Evolutionary conservation across 495 filamentous ascomycete genomes (phyloP), one percentile per base, ranked within the genome.

Genomic region (Lasiosphaeria ovina): DNA sequence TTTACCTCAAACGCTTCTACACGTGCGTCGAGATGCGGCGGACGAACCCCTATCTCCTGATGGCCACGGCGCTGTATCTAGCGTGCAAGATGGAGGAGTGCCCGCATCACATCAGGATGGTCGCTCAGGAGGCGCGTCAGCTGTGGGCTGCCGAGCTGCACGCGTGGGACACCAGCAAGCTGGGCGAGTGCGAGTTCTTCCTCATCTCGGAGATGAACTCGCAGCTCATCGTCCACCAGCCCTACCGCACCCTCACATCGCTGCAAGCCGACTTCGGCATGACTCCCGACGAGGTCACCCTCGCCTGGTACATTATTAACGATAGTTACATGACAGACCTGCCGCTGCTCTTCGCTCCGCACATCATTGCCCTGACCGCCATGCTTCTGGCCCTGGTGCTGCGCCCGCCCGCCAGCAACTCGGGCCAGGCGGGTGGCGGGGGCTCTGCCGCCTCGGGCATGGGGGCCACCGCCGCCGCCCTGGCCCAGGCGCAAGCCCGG

Each of bases 31-130:
- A 94, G 63, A 90, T 98, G 65, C 86, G 94, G 57, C 86, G 87
- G 49, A 98, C 93, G 31, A 98, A 97, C 65, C 93, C 94, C 14
- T 96, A 95, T 74, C 85, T 98, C 14, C 83, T 98, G 51, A 79
- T 97, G 61, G 86, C 90, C 34, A 98, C 94, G 4, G 91, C 93
- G 33, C 78, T 98, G 61, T 98, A 98, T 74, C 80, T 98, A 38
- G 94, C 95, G 51, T 96, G 92, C 77, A 98, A 98, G 75, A 97
- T 96, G 90, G 94, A 98, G 73, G 94, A 98, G 75, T 93, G 88
- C 62, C 95, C 94, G 34, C 93, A 97, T 72, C 95, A 98, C 73
- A 98, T 98, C 61, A 83, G 93, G 36, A 82, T 93, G 53, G 84
- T 98, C 48, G 86, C 92, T 3, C 85, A 83, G 5, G 93, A 98